Evolutionary conservation across 257 asterid species (phyloP).

Genomic region (Penstemon eatonii): DNA sequence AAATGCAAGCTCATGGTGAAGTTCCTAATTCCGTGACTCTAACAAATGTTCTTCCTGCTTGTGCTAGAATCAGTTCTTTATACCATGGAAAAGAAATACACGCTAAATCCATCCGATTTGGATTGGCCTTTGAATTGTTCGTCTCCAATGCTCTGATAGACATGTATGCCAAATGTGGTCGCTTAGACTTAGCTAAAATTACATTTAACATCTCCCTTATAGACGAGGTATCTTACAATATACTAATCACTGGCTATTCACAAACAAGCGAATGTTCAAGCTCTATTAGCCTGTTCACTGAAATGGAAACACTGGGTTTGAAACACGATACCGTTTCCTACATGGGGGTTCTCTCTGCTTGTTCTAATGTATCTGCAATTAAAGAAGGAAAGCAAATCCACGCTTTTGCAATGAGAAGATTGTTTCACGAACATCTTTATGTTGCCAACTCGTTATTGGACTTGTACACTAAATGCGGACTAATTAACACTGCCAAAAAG

Average conservation of each 20-base stretch:
- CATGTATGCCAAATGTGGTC: conserved; percentile 69
- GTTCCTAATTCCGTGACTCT: conserved; percentile 59
- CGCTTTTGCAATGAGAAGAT: conserved; percentile 53
- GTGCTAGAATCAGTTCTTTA: conserved; percentile 55
- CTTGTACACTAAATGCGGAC: conserved; percentile 66
- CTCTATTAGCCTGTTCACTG: conserved; percentile 58
- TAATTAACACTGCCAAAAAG: conserved; percentile 46
- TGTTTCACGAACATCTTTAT: conserved; percentile 51
- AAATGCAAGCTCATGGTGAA: conserved; percentile 61
- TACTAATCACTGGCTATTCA: conserved; percentile 60
- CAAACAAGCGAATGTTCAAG: conserved; percentile 44
- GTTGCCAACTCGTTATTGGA: conserved; percentile 72
- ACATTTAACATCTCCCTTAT: conserved; percentile 45
- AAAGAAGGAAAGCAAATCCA: conserved; percentile 75
- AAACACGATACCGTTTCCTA: conserved; percentile 54
- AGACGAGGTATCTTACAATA: conserved; percentile 72
- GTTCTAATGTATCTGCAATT: conserved; percentile 59
- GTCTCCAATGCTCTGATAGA: conserved; percentile 76
- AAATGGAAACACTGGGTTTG: conserved; percentile 57
- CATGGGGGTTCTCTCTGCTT: conserved; percentile 73
- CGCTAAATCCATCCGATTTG: conserved; percentile 48
- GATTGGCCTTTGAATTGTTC: conserved; percentile 46
- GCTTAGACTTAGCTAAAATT: conserved; percentile 49
- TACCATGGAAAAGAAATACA: conserved; percentile 67
- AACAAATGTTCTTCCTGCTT: conserved; percentile 72